These are phyloP conservation scores for Sporothrix brasiliensis DNA, from an alignment of 2,329 filamentous ascomycete species.

Conservation along the genomic window DNA sequence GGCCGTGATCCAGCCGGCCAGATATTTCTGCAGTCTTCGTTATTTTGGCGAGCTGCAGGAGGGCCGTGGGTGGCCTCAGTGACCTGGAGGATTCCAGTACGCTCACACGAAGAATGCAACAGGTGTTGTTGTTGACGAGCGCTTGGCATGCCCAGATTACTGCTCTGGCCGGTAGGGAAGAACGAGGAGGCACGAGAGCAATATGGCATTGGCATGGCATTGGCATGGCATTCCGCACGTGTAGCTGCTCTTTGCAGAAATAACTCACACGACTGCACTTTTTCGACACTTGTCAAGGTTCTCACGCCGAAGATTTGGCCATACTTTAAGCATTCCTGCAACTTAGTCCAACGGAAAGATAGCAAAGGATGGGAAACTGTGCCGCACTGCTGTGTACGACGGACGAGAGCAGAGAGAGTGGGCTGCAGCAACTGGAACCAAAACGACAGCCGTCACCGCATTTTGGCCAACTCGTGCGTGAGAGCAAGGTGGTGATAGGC, in stretches of 20 bases:
- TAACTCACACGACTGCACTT: not conserved
- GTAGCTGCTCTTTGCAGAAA: constrained; percentile 14
- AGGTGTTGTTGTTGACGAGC: not conserved
- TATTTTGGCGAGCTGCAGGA: not conserved
- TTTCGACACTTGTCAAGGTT: not conserved
- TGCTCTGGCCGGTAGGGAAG: not conserved
- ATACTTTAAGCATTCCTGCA: not conserved
- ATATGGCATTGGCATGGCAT: not conserved
- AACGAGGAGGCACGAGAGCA: not conserved
- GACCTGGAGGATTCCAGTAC: not conserved
- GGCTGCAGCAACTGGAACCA: not conserved
- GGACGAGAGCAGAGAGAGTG: not conserved
- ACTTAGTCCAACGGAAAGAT: no score
- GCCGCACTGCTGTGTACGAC: not conserved
- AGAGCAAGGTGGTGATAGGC: constrained; percentile 23
- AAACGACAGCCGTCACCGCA: not conserved
- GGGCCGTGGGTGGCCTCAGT: not conserved
- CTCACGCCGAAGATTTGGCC: not conserved
- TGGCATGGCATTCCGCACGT: not conserved
- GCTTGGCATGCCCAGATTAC: not conserved
- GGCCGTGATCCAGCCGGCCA: not conserved
- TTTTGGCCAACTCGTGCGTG: constrained; percentile 18
- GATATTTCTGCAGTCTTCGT: not conserved
- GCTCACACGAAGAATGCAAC: not conserved
- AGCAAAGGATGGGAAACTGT: not conserved